These are phyloP conservation scores for Luffa aegyptiaca DNA, from an alignment of 306 rosid genomes.

Conservation along the genomic window DNA sequence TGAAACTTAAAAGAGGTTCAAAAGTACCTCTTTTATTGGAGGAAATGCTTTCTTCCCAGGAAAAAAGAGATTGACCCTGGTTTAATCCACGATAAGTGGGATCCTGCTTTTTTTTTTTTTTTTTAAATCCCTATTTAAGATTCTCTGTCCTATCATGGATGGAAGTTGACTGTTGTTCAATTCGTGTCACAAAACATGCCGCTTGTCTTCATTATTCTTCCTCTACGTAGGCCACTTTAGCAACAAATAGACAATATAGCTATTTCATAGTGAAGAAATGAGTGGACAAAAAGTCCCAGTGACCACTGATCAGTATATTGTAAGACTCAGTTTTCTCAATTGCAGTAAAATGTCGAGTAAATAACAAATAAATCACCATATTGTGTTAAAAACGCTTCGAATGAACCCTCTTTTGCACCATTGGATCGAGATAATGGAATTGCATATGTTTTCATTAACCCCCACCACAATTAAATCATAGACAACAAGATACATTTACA, in stretches of 20 bases:
- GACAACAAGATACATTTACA: neutral
- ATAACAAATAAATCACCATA: neutral
- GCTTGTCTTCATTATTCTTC: neutral
- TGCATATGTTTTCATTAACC: neutral
- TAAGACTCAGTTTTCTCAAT: neutral
- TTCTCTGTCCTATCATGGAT: neutral
- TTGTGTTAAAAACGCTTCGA: neutral
- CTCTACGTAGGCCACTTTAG: neutral
- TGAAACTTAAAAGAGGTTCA: neutral
- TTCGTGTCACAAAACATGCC: neutral
- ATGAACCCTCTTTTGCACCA: neutral
- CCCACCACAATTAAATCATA: neutral
- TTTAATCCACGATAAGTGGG: neutral
- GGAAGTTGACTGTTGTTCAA: neutral
- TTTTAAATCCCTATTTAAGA: neutral
- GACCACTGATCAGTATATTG: neutral
- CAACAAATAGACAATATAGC: neutral
- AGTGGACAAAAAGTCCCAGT: neutral
- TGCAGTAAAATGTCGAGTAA: neutral
- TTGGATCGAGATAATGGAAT: neutral
- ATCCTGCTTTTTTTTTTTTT: neutral
- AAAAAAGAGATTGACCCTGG: neutral
- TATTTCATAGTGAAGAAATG: neutral
- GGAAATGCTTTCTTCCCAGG: neutral
- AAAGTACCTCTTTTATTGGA: neutral